Base-by-base conservation (phyloP, 129 eudicot genomes). In the Flaveria sonorensis region DNA sequence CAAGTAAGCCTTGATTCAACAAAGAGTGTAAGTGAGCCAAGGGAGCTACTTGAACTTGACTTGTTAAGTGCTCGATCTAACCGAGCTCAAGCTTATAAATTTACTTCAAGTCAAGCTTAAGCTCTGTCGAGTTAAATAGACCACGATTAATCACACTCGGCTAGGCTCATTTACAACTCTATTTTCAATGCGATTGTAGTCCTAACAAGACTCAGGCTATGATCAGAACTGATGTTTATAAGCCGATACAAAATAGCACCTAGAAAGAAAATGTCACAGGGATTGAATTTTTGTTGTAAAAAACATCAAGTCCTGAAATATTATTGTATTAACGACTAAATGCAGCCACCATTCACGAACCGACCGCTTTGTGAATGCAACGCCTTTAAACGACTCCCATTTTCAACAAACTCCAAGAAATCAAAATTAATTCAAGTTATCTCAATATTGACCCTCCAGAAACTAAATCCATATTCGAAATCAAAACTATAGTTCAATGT, bases 401-500 rank as follows among this genome's bases (percentile, higher is more conserved):
- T 39, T 68, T 48, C 45, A 56, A 45, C 81, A 77, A 26, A 68
- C 40, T 24, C 69, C 21, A 42, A 57, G 2, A 56, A 65, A 53
- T 68, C 48, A 53, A 77, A 77, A 68, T 55, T 77, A 68, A 18
- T 74, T 68, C 24, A 36, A 55, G 57, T 51, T 51, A 59, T 55
- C 70, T 69, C 23, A 56, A 77, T 68, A 77, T 62, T 24, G 46
- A 50, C 36, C 66, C 53, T 66, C 47, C 72, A 18, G 72, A 47
- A 40, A 77, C 75, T 53, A 77, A 77, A 55, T 45, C 46, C 68
- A 55, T 68, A 53, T 53, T 40, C 68, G 19, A 68, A 47, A 79
- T 72, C 64, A 71, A 79, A 63, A 62, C 83, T 79, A 78, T 70
- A 70, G 77, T 69, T 69, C 18, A 78, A 67, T 70, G 50, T 60